Conservation (phyloP, 2,329 filamentous ascomycete species). For the Aspergillus spinulosporus region DNA sequence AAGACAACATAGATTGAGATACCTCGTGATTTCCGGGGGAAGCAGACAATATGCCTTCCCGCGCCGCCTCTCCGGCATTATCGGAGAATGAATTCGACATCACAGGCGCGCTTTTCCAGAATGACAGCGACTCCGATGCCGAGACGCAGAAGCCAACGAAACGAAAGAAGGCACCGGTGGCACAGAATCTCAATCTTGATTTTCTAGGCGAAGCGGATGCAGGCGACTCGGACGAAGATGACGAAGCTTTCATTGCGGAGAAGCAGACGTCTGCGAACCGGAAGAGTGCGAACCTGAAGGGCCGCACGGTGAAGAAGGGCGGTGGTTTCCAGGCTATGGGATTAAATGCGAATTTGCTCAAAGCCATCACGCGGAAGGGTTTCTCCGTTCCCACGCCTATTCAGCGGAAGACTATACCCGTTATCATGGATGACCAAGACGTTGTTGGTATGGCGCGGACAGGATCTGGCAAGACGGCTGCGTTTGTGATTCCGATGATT, state of each 20-base stretch:
- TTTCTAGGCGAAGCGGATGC: constrained; percentile 58
- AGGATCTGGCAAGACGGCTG: constrained; percentile 97
- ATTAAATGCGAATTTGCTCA: constrained; percentile 77
- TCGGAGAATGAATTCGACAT: constrained; percentile 95
- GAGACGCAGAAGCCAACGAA: constrained; percentile 52
- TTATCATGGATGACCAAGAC: constrained; percentile 86
- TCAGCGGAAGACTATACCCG: constrained; percentile 91
- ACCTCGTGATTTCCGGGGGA: background rate
- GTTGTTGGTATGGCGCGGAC: constrained; percentile 99
- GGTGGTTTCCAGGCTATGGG: constrained; percentile 97
- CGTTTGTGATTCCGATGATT: constrained; percentile 98
- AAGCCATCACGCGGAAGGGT: constrained; percentile 91
- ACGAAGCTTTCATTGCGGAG: constrained; percentile 88
- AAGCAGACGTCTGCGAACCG: constrained; percentile 87
- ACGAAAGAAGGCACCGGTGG: constrained; percentile 33
- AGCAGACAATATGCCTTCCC: constrained; percentile 62
- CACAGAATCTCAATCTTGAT: constrained; percentile 37
- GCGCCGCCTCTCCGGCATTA: constrained; percentile 73
- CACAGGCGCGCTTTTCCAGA: constrained; percentile 70
- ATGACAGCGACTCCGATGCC: constrained; percentile 52
- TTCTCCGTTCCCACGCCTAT: constrained; percentile 97
- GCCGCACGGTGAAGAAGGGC: constrained; percentile 86
- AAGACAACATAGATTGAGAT: background rate
- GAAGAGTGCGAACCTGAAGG: constrained; percentile 78
- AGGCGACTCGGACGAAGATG: constrained; percentile 54